These are phyloP conservation scores for Colletotrichum sp. DNA, from an alignment of 2,329 filamentous ascomycete genomes.

Conservation along the genomic window DNA sequence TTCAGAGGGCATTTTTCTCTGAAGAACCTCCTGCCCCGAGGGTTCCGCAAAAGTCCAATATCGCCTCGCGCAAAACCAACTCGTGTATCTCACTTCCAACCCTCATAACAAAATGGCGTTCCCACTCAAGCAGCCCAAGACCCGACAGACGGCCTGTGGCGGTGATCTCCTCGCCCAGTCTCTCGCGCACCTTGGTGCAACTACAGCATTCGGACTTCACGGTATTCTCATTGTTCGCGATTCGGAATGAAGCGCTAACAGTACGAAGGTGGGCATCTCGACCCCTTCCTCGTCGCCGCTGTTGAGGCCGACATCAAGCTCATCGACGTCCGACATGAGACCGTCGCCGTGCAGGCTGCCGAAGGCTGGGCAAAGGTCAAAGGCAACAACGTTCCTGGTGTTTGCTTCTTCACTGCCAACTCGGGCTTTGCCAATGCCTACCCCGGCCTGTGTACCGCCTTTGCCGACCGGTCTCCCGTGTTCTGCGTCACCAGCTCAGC, in stretches of 20 bases:
- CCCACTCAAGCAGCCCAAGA: not conserved
- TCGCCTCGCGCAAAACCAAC: not conserved
- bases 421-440: conserved; percentile 2
- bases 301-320: conserved; percentile 12
- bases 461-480: not conserved
- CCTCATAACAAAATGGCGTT: not conserved
- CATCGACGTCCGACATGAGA: conserved; percentile 6
- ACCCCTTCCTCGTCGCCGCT: conserved; percentile 2
- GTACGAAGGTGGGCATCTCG: not conserved
- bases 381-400: not conserved
- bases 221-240: not conserved
- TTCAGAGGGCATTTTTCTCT: not conserved
- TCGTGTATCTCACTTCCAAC: not conserved
- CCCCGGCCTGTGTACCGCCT: not conserved
- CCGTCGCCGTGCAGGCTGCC: conserved; percentile 5
- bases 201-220: not conserved
- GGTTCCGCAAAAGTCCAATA: not conserved
- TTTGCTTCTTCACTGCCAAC: conserved; percentile 11
- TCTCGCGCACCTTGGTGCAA: not conserved
- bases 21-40: not conserved
- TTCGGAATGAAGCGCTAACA: not conserved
- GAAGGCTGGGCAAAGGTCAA: conserved; percentile 9
- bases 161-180: conserved; percentile 7
- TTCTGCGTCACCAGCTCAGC: conserved; percentile 6
- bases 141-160: not conserved